phyloP scores from a whole-genome alignment of 345 rosid genomes.

The Salix brachista region DNA sequence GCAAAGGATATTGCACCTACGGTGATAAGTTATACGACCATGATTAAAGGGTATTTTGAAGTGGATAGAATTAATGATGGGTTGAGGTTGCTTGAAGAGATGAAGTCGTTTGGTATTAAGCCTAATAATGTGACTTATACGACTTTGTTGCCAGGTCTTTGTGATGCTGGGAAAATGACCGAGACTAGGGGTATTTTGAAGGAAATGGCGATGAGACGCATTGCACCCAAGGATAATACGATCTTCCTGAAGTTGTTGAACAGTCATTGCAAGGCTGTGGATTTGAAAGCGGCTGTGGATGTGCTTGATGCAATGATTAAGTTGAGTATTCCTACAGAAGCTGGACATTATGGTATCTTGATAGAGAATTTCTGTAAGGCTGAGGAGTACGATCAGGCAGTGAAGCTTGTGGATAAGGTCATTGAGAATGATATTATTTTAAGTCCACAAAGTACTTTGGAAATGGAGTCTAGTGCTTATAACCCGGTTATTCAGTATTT shows the following conservation, averaged over 20 bases:
- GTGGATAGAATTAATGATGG: slow-evolving; percentile 60
- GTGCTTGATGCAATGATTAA: slow-evolving; percentile 80
- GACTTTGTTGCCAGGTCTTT: slow-evolving; percentile 71
- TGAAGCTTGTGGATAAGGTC: slow-evolving; percentile 67
- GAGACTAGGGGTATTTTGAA: slow-evolving; percentile 60
- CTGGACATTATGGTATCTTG: slow-evolving; percentile 77
- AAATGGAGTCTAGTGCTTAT: slow-evolving; percentile 61
- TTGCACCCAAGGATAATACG: slow-evolving; percentile 70
- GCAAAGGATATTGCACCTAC: slow-evolving; percentile 60
- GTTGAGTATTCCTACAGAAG: slow-evolving; percentile 69
- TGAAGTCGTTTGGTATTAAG: slow-evolving; percentile 60
- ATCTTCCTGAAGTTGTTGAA: slow-evolving; percentile 61
- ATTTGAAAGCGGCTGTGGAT: slow-evolving; percentile 62
- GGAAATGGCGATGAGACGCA: slow-evolving; percentile 60
- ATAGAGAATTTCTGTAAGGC: slow-evolving; percentile 75
- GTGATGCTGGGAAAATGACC: slow-evolving; percentile 60
- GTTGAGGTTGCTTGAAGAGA: slow-evolving; percentile 73
- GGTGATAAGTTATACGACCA: slow-evolving; percentile 74
- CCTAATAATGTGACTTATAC: slow-evolving; percentile 74
- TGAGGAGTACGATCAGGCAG: slow-evolving; percentile 54
- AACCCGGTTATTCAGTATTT: slow-evolving; percentile 63
- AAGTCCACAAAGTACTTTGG: slow-evolving; percentile 63
- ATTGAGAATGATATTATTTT: slow-evolving; percentile 71
- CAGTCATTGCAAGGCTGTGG: slow-evolving; percentile 56
- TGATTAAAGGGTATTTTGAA: slow-evolving; percentile 76